Evolutionary conservation across 2,329 filamentous ascomycete species (phyloP), one percentile per base, ranked within the genome.

Genomic region (Sclerotinia trifoliorum): DNA sequence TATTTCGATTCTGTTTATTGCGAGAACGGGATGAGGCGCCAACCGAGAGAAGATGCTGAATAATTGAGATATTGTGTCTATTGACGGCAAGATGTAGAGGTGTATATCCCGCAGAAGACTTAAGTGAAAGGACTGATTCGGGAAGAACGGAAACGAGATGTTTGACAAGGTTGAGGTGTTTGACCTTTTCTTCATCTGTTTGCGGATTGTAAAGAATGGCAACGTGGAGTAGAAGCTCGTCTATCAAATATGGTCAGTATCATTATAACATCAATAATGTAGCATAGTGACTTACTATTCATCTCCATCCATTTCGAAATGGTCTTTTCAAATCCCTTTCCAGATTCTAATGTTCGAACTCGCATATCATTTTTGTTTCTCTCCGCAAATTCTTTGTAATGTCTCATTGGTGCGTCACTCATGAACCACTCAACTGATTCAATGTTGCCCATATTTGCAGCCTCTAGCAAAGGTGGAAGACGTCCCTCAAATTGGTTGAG

Each of bases 361-460:
- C 86, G 82, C 64, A 83, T 78, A 70, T 94, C 88, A 32, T 87
- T 81, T 69, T 82, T 82, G 66, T 90, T 85, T 1, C 81, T 77
- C 71, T 87, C 84, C 0, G 88, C 83, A 75, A 93, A 95, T 57
- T 92, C 86, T 35, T 83, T 78, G 74, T 95, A 95, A 66, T 86
- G 82, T 39, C 87, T 83, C 72, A 86, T 79, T 0, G 92, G 91
- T 0, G 86, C 84, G 70, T 92, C 90, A 68, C 90, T 88, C 67
- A 93, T 78, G 77, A 94, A 92, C 86, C 91, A 96, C 75, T 95
- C 88, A 0, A 92, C 86, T 24, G 84, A 84, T 51, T 89, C 85
- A n/a, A 94, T 76, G 26, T 82, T 89, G 3, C 87, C 86, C 2
- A 74, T 73, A 11, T 79, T 73, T 17, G 86, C 88, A 56, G 88